Conservation (phyloP, 805 yeast species). For the Naumovozyma castellii region DNA sequence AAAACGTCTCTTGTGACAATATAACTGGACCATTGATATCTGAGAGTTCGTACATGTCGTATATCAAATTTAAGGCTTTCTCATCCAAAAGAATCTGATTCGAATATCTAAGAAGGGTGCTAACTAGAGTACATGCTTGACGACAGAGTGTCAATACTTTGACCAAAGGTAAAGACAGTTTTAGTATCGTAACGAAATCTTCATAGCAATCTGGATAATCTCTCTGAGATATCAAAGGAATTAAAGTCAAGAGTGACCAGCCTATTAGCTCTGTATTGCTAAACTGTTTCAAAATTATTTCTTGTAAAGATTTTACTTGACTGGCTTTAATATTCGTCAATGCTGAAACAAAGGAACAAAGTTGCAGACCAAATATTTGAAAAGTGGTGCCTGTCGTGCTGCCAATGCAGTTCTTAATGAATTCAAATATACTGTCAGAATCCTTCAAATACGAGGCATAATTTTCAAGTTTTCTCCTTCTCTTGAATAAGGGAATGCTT, state of each 20-base stretch:
- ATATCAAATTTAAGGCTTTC: slow-evolving; percentile 37
- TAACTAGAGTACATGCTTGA: slow-evolving; percentile 20
- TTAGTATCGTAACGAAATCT: slow-evolving; percentile 18
- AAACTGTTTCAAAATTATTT: slow-evolving; percentile 9
- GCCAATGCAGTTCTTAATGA: slow-evolving; percentile 13
- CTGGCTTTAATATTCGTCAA: slow-evolving; percentile 1
- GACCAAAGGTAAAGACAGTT: slow-evolving; percentile 29
- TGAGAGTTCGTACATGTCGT: slow-evolving; percentile 42
- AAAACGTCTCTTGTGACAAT: slow-evolving; percentile 38
- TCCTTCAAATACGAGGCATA: slow-evolving; percentile 8
- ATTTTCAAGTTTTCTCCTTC: slow-evolving; percentile 9
- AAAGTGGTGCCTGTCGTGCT: slow-evolving; percentile 1
- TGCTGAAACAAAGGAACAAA: slow-evolving; percentile 12
- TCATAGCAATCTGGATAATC: slow-evolving; percentile 5
- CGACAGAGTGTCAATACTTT: slow-evolving; percentile 17
- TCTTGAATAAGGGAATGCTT: slow-evolving; percentile 14
- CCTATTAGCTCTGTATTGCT: slow-evolving; percentile 9
- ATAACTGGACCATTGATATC: slow-evolving; percentile 53
- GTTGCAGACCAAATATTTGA: slow-evolving; percentile 15
- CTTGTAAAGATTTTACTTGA: slow-evolving; percentile 5
- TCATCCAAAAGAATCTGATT: slow-evolving; percentile 27
- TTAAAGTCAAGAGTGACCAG: slow-evolving; percentile 17
- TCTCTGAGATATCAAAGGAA: slow-evolving; percentile 16
- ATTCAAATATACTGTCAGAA: slow-evolving; percentile 11
- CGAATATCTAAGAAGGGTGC: slow-evolving; percentile 15